These are phyloP conservation scores for Aspergillus neotritici DNA, from an alignment of 2,329 filamentous ascomycete species.

Conservation along the genomic window DNA sequence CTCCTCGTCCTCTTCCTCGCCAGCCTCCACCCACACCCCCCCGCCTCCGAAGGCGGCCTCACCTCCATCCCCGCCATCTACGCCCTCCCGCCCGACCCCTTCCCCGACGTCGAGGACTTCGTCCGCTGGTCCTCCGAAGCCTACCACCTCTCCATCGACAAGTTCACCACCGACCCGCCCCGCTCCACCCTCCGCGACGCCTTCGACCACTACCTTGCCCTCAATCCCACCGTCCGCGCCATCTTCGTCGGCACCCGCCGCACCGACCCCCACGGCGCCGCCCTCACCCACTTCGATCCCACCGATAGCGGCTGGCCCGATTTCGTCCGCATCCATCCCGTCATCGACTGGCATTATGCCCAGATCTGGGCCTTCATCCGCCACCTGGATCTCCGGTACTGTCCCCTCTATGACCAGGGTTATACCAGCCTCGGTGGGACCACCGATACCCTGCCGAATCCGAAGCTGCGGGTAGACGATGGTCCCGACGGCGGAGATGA, in stretches of 20 bases:
- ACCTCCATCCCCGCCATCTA: conserved; percentile 72
- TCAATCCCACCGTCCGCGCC: conserved; percentile 56
- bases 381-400: conserved; percentile 75
- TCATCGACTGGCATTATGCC: conserved; percentile 95
- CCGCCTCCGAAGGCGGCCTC: conserved; percentile 17
- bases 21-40: conserved; percentile 47
- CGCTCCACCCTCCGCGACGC: conserved; percentile 64
- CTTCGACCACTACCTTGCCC: conserved; percentile 66
- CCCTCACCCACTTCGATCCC: conserved; percentile 72
- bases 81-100: conserved; percentile 78
- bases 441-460: conserved; percentile 84
- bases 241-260: conserved; percentile 83
- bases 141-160: conserved; percentile 71
- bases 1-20: conserved; percentile 82
- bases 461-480: conserved; percentile 54
- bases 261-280: conserved; percentile 83
- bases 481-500: conserved; percentile 18
- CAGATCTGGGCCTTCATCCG: conserved; percentile 85
- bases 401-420: conserved; percentile 76
- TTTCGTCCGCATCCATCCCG: conserved; percentile 89
- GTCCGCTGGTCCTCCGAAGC: conserved; percentile 59
- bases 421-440: conserved; percentile 91
- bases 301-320: conserved; percentile 87
- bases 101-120: conserved; percentile 79
- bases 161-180: conserved; percentile 60